A percentile compares a stretch with the other conserved stretches of the same genome.
These are phyloP conservation scores for Anastatica hierochuntica DNA, from an alignment of 345 rosid species.

Conservation along the genomic window DNA sequence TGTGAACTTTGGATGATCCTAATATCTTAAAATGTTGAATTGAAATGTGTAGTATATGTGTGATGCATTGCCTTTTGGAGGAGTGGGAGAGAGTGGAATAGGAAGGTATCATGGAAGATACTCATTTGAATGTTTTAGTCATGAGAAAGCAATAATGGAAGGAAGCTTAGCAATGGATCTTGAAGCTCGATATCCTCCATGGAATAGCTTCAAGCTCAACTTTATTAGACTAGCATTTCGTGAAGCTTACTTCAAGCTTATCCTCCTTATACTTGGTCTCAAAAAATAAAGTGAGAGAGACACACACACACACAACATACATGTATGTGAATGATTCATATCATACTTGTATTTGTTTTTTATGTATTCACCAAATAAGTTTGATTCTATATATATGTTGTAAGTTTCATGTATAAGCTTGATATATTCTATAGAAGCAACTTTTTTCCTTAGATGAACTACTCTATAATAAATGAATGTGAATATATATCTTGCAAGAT, in stretches of 20 bases:
- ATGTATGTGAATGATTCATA: background rate
- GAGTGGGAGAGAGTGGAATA: constrained; percentile 71
- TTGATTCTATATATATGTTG: too few relatives aligned
- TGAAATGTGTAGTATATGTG: constrained; percentile 42
- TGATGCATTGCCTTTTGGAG: constrained; percentile 77
- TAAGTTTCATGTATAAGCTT: too few relatives aligned
- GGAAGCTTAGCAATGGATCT: constrained; percentile 54
- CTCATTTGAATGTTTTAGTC: constrained; percentile 87
- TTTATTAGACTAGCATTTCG: constrained; percentile 49
- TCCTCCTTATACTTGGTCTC: constrained; percentile 53
- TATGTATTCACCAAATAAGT: constrained; percentile 4
- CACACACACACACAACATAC: background rate
- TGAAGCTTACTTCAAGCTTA: constrained; percentile 44
- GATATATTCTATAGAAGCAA: too few relatives aligned
- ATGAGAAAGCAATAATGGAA: constrained; percentile 68
- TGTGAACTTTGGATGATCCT: too few relatives aligned
- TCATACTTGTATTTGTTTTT: constrained; percentile 1
- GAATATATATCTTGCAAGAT: too few relatives aligned
- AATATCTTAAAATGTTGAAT: background rate
- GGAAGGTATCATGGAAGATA: constrained; percentile 92
- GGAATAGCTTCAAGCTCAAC: constrained; percentile 61
- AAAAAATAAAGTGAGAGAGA: constrained; percentile 12
- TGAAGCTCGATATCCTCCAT: constrained; percentile 79
- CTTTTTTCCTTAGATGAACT: too few relatives aligned
- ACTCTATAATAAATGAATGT: too few relatives aligned